Conservation (phyloP, 192 early-diverging fungal species). For the Linnemannia hyalina region DNA sequence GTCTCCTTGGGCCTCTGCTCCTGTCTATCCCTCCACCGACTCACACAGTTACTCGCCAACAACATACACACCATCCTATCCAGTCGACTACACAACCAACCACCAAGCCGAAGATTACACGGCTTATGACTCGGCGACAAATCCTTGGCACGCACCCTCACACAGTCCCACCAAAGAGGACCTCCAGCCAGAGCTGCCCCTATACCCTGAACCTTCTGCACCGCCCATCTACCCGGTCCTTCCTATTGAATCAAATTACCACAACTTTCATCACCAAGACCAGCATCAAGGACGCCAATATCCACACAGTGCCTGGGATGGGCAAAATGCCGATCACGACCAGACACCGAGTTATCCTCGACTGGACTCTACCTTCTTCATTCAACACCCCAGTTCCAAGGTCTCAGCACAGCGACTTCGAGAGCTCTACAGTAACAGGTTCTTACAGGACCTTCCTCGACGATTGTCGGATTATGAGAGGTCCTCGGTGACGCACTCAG, state of each 20-base stretch:
- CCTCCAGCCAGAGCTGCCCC: slow-evolving; percentile 9
- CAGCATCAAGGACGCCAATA: neutral
- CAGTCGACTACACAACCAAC: neutral
- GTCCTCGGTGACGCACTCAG: neutral
- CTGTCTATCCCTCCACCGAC: neutral
- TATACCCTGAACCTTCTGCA: slow-evolving; percentile 16
- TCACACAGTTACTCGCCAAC: neutral
- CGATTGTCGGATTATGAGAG: slow-evolving; percentile 11
- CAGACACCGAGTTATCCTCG: neutral
- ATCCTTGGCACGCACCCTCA: slow-evolving; percentile 16
- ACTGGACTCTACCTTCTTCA: neutral
- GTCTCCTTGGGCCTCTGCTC: neutral
- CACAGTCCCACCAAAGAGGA: slow-evolving; percentile 15
- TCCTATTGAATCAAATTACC: neutral
- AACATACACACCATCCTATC: neutral
- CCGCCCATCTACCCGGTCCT: slow-evolving; percentile 16
- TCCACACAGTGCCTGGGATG: neutral
- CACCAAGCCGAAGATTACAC: slow-evolving; percentile 4
- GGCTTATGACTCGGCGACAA: slow-evolving; percentile 10
- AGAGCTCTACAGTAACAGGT: slow-evolving; percentile 20
- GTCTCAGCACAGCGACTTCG: slow-evolving; percentile 14
- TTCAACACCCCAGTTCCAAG: neutral
- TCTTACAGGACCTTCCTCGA: slow-evolving; percentile 10
- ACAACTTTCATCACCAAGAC: slow-evolving; percentile 9
- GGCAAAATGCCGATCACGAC: neutral